Evolutionary conservation across 1,139 yeast genomes (phyloP).

Genomic region (Wickerhamomyces sp.): DNA sequence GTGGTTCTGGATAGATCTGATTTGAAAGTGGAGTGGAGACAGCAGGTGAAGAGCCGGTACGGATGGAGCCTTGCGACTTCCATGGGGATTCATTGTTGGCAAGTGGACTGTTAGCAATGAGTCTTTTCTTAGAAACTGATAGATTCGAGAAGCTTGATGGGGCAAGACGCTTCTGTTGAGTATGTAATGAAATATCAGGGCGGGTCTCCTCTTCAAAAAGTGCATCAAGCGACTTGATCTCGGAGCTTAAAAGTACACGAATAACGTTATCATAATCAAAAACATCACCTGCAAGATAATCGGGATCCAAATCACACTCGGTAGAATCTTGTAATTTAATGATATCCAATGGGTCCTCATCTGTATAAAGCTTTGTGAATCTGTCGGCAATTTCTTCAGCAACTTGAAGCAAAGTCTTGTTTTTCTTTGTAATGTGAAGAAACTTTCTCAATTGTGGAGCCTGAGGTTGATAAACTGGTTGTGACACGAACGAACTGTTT

Average conservation of each 20-base stretch:
- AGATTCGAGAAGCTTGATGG: conserved; percentile 14
- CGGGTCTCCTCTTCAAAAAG: conserved; percentile 1
- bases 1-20: conserved; percentile 31
- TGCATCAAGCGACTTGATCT: conserved; percentile 23
- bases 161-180: conserved; percentile 15
- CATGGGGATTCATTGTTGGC: conserved; percentile 13
- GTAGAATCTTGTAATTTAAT: conserved; percentile 57
- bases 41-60: conserved; percentile 13
- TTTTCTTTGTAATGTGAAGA: conserved; percentile 52
- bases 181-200: conserved; percentile 1
- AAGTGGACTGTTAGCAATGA: conserved; percentile 1
- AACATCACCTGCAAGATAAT: conserved; percentile 57
- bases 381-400: conserved; percentile 46
- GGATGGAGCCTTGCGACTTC: conserved; percentile 12
- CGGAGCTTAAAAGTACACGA: conserved; percentile 46
- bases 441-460: conserved; percentile 39
- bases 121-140: conserved; percentile 21
- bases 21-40: conserved; percentile 31
- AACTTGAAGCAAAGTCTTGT: conserved; percentile 39
- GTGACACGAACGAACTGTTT: conserved; percentile 1
- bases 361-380: conserved; percentile 59
- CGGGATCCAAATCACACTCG: conserved; percentile 74
- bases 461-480: conserved; percentile 1
- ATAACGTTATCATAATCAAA: conserved; percentile 52
- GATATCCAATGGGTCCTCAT: conserved; percentile 46